Evolutionary conservation across 1,284 basidiomycete genomes (phyloP), one percentile per base, ranked within the genome.

Genomic region (Sporisorium iseilematis-ciliati): DNA sequence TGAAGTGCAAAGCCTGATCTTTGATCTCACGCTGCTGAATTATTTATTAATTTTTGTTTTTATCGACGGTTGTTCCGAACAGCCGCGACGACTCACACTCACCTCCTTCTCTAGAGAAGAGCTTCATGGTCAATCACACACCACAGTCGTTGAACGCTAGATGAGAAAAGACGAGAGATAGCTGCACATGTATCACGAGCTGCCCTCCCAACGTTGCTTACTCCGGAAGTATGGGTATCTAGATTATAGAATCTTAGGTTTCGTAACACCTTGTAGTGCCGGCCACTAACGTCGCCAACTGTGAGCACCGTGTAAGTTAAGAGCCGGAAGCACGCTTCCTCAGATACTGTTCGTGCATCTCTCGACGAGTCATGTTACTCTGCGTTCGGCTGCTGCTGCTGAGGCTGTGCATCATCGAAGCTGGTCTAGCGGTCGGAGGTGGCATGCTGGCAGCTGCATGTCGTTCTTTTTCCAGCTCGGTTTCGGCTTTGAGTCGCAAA

Each of bases 301-400:
- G 25, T 29, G 26, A 29, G 46, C 25, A 29, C 25, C 25, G 7
- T 29, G 1, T n/a, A 2, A 5, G 4, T 29, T 29, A 69, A 1
- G 45, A 23, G 21, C 40, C 55, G 3, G 38, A 50, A 7, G 52
- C 25, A 12, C 68, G 58, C 46, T 62, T 65, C 7, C 62, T 49
- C 10, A 73, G 57, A 23, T 56, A 73, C 53, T 73, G 53, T 14
- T 63, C 64, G 26, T 73, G 70, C 64, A 73, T 73, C 53, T 66
- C 69, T 2, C 69, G 40, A 4, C 69, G 59, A 0, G 64, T 72
- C 54, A 57, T 57, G 8, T 57, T 21, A 12, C 59, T 61, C 25
- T 57, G 53, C 2, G 50, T 10, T 18, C 50, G 53, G 12, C 57
- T 29, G 29, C 29, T n/a, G n/a, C n/a, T n/a, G n/a, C n/a, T n/a